phyloP scores from a whole-genome alignment of 169 alveolate genomes.

The Cryptosporidium ryanae region DNA sequence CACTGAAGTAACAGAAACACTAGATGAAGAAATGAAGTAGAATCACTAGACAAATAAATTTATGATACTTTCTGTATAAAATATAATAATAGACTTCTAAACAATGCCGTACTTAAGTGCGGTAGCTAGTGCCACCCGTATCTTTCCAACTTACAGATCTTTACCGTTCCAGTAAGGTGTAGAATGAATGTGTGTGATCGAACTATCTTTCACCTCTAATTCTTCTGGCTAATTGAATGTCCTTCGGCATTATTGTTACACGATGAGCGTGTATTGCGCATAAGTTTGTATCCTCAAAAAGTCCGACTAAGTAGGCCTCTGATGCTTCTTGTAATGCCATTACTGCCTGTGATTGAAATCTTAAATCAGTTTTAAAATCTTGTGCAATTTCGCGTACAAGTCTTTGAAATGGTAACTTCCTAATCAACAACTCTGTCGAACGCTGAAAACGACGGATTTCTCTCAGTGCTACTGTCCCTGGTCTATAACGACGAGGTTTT shows the following conservation, averaged over 20 bases:
- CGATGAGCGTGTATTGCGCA: slow-evolving; percentile 99
- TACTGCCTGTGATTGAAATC: slow-evolving; percentile 95
- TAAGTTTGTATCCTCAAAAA: slow-evolving; percentile 99
- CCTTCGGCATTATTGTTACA: slow-evolving; percentile 99
- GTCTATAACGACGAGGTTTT: slow-evolving; percentile 98
- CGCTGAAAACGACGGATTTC: slow-evolving; percentile 97
- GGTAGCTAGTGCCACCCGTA: slow-evolving; percentile 76
- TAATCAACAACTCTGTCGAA: slow-evolving; percentile 92
- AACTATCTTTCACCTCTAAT: slow-evolving; percentile 96
- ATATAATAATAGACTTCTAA: not conserved
- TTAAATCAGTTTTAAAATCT: slow-evolving; percentile 92
- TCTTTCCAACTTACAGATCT: slow-evolving; percentile 14
- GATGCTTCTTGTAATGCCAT: slow-evolving; percentile 98
- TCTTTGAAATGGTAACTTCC: slow-evolving; percentile 97
- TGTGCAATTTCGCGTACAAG: slow-evolving; percentile 96
- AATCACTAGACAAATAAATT: not conserved
- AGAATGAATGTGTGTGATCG: not conserved
- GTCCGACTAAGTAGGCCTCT: slow-evolving; percentile 98
- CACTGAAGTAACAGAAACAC: slow-evolving; percentile 22
- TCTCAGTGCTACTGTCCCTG: slow-evolving; percentile 98
- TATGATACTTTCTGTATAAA: not conserved
- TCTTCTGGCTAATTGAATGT: slow-evolving; percentile 97
- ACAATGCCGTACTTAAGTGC: not conserved
- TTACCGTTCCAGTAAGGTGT: not conserved
- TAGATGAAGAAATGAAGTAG: slow-evolving; percentile 20